These are phyloP conservation scores for Blastocystis sp. DNA, from an alignment of 352 stramenopile species.

Conservation along the genomic window DNA sequence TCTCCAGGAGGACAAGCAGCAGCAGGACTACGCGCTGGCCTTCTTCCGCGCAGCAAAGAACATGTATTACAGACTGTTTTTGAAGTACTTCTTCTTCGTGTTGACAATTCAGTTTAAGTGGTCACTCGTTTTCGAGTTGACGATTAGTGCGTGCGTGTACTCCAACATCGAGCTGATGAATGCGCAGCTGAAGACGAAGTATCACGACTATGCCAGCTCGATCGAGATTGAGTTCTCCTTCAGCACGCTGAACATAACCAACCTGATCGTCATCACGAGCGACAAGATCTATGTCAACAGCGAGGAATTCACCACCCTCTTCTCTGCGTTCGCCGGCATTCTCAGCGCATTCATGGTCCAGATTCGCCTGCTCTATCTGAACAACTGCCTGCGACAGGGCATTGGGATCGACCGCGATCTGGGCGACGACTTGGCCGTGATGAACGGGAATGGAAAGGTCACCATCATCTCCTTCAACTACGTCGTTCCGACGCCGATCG, in stretches of 20 bases:
- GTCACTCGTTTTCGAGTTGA: background rate
- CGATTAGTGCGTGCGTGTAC: conserved; percentile 14
- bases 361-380: conserved; percentile 52
- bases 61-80: conserved; percentile 31
- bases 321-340: conserved; percentile 17
- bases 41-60: background rate
- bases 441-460: conserved; percentile 48
- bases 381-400: conserved; percentile 21
- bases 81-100: conserved; percentile 64
- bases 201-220: background rate
- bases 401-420: conserved; percentile 47
- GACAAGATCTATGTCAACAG: conserved; percentile 31
- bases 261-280: background rate
- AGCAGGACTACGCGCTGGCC: background rate
- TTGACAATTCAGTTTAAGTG: conserved; percentile 43
- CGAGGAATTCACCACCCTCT: conserved; percentile 1
- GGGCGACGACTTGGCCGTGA: conserved; percentile 35
- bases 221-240: background rate
- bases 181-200: background rate
- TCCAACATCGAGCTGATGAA: conserved; percentile 51
- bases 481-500: conserved; percentile 9
- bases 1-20: background rate
- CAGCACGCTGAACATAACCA: conserved; percentile 1
- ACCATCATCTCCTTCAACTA: conserved; percentile 61
- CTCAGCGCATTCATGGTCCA: conserved; percentile 33